Conservation (phyloP, 1,139 yeast species). For the Scheffersomyces cryptocercus region DNA sequence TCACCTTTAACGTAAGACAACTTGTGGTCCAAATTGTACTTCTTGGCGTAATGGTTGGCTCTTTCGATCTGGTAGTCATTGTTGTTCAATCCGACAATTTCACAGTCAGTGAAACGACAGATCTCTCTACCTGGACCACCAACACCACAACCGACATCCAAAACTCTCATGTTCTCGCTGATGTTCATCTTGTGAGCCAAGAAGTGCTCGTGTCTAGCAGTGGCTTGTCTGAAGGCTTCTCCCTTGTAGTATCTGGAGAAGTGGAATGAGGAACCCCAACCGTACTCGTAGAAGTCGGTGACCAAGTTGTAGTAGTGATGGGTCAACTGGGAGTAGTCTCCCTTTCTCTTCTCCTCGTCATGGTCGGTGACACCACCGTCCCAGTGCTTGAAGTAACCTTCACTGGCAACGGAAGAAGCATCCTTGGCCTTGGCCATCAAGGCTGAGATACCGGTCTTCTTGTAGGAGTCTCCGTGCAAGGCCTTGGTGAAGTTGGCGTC, state of each 20-base stretch:
- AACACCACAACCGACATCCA: conserved; percentile 99
- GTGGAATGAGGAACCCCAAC: conserved; percentile 99
- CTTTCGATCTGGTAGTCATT: conserved; percentile 96
- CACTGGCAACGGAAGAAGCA: conserved; percentile 82
- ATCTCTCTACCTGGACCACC: conserved; percentile 99
- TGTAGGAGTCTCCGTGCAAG: conserved; percentile 76
- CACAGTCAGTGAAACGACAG: conserved; percentile 84
- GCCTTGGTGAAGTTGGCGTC: conserved; percentile 77
- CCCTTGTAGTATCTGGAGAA: conserved; percentile 92
- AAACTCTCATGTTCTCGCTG: conserved; percentile 76
- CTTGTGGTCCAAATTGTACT: conserved; percentile 66
- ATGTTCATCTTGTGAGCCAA: conserved; percentile 86
- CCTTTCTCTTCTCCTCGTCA: conserved; percentile 74
- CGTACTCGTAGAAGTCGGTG: conserved; percentile 94
- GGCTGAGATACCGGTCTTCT: conserved; percentile 73
- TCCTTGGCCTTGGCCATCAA: conserved; percentile 70
- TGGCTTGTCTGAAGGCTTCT: conserved; percentile 91
- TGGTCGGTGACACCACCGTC: conserved; percentile 80
- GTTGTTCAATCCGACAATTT: conserved; percentile 89
- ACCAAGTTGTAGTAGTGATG: conserved; percentile 96
- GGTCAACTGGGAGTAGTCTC: conserved; percentile 86
- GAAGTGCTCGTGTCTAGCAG: conserved; percentile 97
- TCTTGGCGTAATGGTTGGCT: conserved; percentile 79
- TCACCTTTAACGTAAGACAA: conserved; percentile 93
- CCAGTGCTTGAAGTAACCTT: conserved; percentile 96